Evolutionary conservation across 805 yeast genomes (phyloP).

Genomic region (Babjeviella inositovora): DNA sequence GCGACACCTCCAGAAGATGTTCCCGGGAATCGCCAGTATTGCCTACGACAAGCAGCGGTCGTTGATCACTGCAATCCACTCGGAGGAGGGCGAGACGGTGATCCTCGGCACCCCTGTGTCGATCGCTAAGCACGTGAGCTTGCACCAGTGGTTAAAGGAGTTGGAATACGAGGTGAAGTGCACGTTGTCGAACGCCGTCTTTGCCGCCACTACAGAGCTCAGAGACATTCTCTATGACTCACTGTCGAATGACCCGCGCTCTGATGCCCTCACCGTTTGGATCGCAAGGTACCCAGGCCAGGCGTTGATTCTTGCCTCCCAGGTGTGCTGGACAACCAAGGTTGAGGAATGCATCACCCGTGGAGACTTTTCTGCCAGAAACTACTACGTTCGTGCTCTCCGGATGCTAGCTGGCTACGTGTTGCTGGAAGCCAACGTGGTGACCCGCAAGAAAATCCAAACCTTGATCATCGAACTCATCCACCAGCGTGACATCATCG

Average conservation of each 20-base stretch:
- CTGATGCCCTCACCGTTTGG: constrained; percentile 11
- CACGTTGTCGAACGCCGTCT: constrained; percentile 23
- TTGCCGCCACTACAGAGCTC: constrained; percentile 12
- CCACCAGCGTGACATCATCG: constrained; percentile 33
- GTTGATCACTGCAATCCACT: constrained; percentile 26
- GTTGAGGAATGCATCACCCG: constrained; percentile 14
- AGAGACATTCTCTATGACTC: constrained; percentile 3
- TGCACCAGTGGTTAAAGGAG: constrained; percentile 45
- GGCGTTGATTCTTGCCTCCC: constrained; percentile 32
- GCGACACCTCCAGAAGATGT: constrained; percentile 55
- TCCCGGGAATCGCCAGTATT: constrained; percentile 40
- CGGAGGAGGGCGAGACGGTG: constrained; percentile 55
- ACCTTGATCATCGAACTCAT: constrained; percentile 50
- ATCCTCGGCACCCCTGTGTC: constrained; percentile 23
- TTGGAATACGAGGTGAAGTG: constrained; percentile 37
- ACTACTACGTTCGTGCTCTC: constrained; percentile 4
- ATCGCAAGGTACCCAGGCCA: constrained; percentile 35
- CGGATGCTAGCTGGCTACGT: constrained; percentile 13
- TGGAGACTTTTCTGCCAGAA: background rate
- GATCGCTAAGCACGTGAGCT: constrained; percentile 17
- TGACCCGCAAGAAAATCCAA: constrained; percentile 31
- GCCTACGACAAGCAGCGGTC: constrained; percentile 13
- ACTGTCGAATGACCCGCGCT: constrained; percentile 2
- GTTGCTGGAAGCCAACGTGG: constrained; percentile 6
- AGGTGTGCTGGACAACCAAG: constrained; percentile 34